Conservation (phyloP, 306 rosid genomes). For the Medicago arabica region DNA sequence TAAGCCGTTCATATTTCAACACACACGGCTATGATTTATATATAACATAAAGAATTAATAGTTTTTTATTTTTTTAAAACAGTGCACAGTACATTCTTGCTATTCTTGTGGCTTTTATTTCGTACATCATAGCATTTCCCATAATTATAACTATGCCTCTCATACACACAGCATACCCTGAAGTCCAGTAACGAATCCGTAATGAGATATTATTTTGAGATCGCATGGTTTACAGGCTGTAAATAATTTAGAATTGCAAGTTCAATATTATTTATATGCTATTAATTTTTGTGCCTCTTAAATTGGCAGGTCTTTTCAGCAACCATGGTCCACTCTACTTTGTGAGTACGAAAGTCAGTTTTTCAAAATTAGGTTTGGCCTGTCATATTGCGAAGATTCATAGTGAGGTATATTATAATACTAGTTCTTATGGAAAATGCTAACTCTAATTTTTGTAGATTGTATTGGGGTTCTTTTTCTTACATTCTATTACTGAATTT, state of each 20-base stretch:
- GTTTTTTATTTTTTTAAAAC: too few species aligned
- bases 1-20: too few species aligned
- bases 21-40: too few species aligned
- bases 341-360: conserved; percentile 72
- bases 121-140: too few species aligned
- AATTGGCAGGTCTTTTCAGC: conserved; percentile 88
- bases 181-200: conserved; percentile 9
- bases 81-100: too few species aligned
- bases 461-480: conserved; percentile 7
- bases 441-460: conserved; percentile 6
- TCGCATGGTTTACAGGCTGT: conserved; percentile 14
- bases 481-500: conserved; percentile 42
- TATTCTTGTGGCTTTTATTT: too few species aligned
- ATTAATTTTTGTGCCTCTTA: conserved; percentile 28
- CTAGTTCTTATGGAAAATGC: conserved; percentile 2
- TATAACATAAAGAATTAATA: too few species aligned
- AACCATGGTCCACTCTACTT: conserved; percentile 98
- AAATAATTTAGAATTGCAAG: conserved; percentile 2
- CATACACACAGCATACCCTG: conserved; percentile 6
- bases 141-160: conserved; percentile 6
- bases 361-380: conserved; percentile 91
- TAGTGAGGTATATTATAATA: conserved; percentile 72
- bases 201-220: conserved; percentile 29
- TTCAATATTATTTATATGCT: conserved; percentile 33
- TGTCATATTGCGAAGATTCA: conserved; percentile 99